phyloP scores from a whole-genome alignment of 139 green algal species.

The Coccomyxa sp. region DNA sequence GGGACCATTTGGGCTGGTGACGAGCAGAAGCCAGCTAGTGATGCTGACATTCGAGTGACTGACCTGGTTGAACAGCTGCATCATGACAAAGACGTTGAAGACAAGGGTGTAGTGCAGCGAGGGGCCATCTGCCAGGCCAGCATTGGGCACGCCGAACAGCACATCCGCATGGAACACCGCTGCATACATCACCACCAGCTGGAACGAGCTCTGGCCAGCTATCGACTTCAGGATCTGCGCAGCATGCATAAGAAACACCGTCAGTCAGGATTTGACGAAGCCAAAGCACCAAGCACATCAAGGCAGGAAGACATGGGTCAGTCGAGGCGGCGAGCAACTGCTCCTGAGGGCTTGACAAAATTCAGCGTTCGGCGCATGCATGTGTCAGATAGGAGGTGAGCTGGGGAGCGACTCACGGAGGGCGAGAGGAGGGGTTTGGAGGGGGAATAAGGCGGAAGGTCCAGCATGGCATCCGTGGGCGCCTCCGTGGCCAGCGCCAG shows the following conservation, averaged over 20 bases:
- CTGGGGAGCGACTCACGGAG: constrained; percentile 6
- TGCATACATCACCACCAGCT: constrained; percentile 63
- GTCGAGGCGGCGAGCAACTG: too few species aligned
- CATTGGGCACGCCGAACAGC: constrained; percentile 32
- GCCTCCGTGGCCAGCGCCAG: constrained; percentile 78
- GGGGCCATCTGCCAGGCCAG: constrained; percentile 17
- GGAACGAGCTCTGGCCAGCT: constrained; percentile 63
- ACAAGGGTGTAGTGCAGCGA: constrained; percentile 64
- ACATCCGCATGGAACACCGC: constrained; percentile 46
- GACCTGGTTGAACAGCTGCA: constrained; percentile 80
- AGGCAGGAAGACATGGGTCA: too few species aligned
- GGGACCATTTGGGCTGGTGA: too few species aligned
- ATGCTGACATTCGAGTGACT: background rate
- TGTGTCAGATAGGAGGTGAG: background rate
- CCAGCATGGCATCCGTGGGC: constrained; percentile 59
- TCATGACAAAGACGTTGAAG: constrained; percentile 84
- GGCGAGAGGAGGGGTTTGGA: constrained; percentile 12
- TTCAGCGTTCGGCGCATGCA: background rate
- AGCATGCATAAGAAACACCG: background rate
- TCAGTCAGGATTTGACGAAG: background rate
- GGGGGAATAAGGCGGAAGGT: constrained; percentile 50
- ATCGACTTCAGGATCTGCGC: constrained; percentile 44
- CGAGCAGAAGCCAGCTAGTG: too few species aligned
- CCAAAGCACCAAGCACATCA: background rate
- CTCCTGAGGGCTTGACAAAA: too few species aligned